Evolutionary conservation across 805 yeast species (phyloP).

Genomic region (Maudiozyma pseudohumilis): DNA sequence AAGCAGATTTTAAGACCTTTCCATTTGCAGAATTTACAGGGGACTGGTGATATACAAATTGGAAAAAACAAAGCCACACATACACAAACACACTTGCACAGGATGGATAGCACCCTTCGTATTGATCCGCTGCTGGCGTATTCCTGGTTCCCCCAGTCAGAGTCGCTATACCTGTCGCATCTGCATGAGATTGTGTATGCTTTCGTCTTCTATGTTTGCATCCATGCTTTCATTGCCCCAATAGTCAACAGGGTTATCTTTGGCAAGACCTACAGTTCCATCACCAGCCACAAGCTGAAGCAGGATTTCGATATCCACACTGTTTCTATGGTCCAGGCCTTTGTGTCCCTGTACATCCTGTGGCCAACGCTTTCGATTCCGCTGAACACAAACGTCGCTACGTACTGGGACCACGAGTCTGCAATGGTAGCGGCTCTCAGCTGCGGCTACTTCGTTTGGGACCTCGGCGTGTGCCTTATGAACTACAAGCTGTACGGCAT

Average conservation of each 20-base stretch:
- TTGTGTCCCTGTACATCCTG: conserved; percentile 49
- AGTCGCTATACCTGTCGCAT: conserved; percentile 39
- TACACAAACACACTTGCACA: no score
- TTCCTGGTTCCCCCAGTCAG: conserved; percentile 30
- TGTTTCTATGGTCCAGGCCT: conserved; percentile 77
- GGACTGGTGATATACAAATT: no score
- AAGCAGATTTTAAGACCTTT: no score
- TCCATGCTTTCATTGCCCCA: conserved; percentile 45
- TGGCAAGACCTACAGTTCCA: conserved; percentile 44
- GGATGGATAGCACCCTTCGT: background rate
- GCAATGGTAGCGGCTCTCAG: conserved; percentile 67
- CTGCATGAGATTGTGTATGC: conserved; percentile 66
- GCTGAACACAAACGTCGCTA: conserved; percentile 37
- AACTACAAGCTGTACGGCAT: conserved; percentile 64
- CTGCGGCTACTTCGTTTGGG: conserved; percentile 90
- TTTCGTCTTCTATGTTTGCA: conserved; percentile 45
- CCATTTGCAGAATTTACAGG: no score
- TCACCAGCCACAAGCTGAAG: conserved; percentile 36
- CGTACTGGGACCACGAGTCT: conserved; percentile 67
- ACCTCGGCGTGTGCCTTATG: conserved; percentile 54
- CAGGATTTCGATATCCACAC: conserved; percentile 84
- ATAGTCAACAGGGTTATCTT: conserved; percentile 38
- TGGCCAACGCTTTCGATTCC: conserved; percentile 54
- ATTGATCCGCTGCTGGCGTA: conserved; percentile 22
- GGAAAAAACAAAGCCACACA: no score